Conservation (phyloP, 2,329 filamentous ascomycete species). For the Aspergillus sp. region DNA sequence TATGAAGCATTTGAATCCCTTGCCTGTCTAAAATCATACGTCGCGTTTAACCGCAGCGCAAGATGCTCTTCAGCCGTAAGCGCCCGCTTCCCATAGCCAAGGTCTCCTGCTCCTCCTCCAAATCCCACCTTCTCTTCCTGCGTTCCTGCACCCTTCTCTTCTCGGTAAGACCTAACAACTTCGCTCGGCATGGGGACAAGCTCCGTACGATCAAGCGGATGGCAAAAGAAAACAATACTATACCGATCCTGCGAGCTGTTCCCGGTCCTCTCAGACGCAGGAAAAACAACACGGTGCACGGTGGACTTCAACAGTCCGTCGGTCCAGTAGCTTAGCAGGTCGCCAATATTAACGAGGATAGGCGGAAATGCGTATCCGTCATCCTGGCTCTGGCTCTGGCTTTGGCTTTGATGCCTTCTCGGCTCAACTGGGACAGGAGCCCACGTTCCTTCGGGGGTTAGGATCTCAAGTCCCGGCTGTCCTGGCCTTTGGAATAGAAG, state of each 20-base stretch:
- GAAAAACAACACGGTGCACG: conserved; percentile 83
- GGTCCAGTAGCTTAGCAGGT: conserved; percentile 82
- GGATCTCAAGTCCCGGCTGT: conserved; percentile 84
- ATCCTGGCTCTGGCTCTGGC: neutral
- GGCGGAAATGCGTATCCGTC: conserved; percentile 60
- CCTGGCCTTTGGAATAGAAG: conserved; percentile 80
- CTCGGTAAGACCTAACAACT: conserved; percentile 46
- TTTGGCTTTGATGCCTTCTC: neutral
- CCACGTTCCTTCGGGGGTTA: conserved; percentile 60
- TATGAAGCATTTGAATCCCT: conserved; percentile 6
- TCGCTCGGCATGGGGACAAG: conserved; percentile 57
- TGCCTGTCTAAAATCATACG: conserved; percentile 50
- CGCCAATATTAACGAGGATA: conserved; percentile 71
- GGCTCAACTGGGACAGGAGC: conserved; percentile 68
- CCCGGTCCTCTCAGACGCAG: conserved; percentile 40
- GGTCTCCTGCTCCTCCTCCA: conserved; percentile 38
- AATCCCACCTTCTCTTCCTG: conserved; percentile 41
- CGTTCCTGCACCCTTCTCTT: conserved; percentile 25
- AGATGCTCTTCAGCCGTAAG: conserved; percentile 62
- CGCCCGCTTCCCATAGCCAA: conserved; percentile 35
- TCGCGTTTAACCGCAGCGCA: conserved; percentile 56
- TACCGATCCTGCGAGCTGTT: conserved; percentile 52
- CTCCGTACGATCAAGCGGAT: conserved; percentile 56
- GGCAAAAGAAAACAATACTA: conserved; percentile 63
- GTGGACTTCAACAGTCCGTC: conserved; percentile 83